Conservation (phyloP, 805 yeast genomes). For the Scheffersomyces spartinae region DNA sequence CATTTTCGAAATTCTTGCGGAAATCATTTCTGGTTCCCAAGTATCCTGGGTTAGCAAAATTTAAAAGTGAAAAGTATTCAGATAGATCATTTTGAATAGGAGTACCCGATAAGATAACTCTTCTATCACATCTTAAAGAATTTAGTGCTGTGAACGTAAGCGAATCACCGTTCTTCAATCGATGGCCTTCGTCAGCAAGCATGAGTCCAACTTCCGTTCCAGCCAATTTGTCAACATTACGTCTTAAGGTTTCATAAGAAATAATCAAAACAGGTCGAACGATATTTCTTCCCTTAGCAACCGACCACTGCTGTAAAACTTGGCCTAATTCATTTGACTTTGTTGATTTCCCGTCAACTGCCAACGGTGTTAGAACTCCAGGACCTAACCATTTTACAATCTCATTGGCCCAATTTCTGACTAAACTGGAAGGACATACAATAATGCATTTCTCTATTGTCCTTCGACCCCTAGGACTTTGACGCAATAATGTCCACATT, state of each 20-base stretch:
- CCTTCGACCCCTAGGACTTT: constrained; percentile 74
- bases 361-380: constrained; percentile 79
- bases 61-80: constrained; percentile 82
- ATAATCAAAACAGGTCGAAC: constrained; percentile 90
- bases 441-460: constrained; percentile 85
- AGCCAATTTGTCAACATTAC: constrained; percentile 67
- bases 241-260: constrained; percentile 84
- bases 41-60: constrained; percentile 90
- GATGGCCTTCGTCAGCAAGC: constrained; percentile 43
- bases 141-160: constrained; percentile 80
- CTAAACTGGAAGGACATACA: constrained; percentile 91
- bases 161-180: constrained; percentile 66
- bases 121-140: constrained; percentile 71
- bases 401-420: constrained; percentile 96
- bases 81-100: constrained; percentile 94
- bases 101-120: constrained; percentile 91
- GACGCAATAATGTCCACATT: constrained; percentile 85
- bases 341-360: constrained; percentile 83
- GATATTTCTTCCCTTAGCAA: constrained; percentile 75
- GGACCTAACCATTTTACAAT: constrained; percentile 90
- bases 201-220: constrained; percentile 77
- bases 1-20: constrained; percentile 70
- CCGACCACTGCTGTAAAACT: constrained; percentile 73
- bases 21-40: constrained; percentile 79
- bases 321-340: constrained; percentile 57